Evolutionary conservation across 2,329 filamentous ascomycete species (phyloP).

Genomic region (Setomelanomma holmii): DNA sequence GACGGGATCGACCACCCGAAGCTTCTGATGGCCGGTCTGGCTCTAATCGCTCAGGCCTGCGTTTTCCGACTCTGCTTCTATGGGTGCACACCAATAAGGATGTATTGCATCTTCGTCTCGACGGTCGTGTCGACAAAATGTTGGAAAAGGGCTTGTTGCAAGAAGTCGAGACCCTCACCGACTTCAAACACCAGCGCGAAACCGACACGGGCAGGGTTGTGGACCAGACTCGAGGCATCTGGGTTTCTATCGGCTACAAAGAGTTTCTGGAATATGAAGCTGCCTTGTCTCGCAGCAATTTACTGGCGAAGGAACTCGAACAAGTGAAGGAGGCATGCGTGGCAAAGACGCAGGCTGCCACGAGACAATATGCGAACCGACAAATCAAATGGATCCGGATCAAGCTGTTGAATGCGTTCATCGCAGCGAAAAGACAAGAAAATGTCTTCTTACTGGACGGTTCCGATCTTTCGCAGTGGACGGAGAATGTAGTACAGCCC

Average conservation of each 20-base stretch:
- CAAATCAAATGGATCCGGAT: constrained; percentile 87
- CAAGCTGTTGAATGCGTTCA: constrained; percentile 76
- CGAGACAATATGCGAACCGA: constrained; percentile 83
- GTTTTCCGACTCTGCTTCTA: constrained; percentile 72
- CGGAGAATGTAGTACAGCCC: constrained; percentile 67
- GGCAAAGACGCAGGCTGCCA: constrained; percentile 81
- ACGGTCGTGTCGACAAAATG: constrained; percentile 86
- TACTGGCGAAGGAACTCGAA: constrained; percentile 55
- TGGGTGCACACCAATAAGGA: constrained; percentile 84
- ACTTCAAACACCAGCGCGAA: constrained; percentile 55
- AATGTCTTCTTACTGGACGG: constrained; percentile 83
- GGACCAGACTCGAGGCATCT: constrained; percentile 84
- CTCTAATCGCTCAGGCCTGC: constrained; percentile 40
- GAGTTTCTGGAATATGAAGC: constrained; percentile 78
- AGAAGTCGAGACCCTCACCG: constrained; percentile 65
- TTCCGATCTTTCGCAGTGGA: constrained; percentile 70
- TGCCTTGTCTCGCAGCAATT: constrained; percentile 34
- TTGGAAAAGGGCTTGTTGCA: constrained; percentile 68
- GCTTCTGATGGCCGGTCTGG: not conserved
- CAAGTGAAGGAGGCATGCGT: constrained; percentile 66
- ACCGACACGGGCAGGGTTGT: constrained; percentile 59
- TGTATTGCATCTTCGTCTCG: constrained; percentile 72
- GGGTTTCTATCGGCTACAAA: constrained; percentile 96
- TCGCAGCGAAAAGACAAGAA: constrained; percentile 59
- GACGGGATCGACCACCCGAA: constrained; percentile 40